Evolutionary conservation across 202 grass and related monocot genomes (phyloP).

Genomic region (Panicum hallii): DNA sequence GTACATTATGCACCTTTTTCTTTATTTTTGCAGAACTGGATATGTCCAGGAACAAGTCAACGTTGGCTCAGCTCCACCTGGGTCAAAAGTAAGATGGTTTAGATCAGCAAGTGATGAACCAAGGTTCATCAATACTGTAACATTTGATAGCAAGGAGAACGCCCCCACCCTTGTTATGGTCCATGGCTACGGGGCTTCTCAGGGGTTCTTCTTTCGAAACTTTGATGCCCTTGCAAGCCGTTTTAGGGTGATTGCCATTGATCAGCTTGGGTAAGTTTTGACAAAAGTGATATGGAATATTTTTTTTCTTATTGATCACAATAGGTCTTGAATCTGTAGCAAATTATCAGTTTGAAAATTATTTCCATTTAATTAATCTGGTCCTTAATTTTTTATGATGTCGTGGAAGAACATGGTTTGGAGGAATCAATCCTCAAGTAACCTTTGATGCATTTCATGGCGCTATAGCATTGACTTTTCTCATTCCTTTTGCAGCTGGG

Average conservation of each 20-base stretch:
- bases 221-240: conserved; percentile 89
- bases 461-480: conserved; percentile 12
- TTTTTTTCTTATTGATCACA: neutral
- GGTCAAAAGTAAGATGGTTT: conserved; percentile 94
- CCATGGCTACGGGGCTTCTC: conserved; percentile 92
- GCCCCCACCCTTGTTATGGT: conserved; percentile 89
- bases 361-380: neutral
- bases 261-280: conserved; percentile 89
- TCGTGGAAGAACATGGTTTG: conserved; percentile 2
- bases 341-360: neutral
- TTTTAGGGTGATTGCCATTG: conserved; percentile 94
- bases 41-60: conserved; percentile 84
- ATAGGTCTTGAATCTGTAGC: conserved; percentile 2
- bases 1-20: neutral
- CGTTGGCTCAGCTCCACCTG: conserved; percentile 85
- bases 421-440: neutral
- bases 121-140: conserved; percentile 96
- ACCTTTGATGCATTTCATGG: neutral
- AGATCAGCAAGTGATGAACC: conserved; percentile 90
- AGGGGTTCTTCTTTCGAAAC: conserved; percentile 96
- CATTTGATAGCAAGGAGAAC: conserved; percentile 87
- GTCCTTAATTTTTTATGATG: conserved; percentile 3
- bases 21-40: conserved; percentile 63
- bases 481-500: conserved; percentile 74
- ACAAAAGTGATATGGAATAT: neutral